Evolutionary conservation across 176 grass and related monocot genomes (phyloP), one percentile per base, ranked within the genome.

Genomic region (Zoysia pacifica): DNA sequence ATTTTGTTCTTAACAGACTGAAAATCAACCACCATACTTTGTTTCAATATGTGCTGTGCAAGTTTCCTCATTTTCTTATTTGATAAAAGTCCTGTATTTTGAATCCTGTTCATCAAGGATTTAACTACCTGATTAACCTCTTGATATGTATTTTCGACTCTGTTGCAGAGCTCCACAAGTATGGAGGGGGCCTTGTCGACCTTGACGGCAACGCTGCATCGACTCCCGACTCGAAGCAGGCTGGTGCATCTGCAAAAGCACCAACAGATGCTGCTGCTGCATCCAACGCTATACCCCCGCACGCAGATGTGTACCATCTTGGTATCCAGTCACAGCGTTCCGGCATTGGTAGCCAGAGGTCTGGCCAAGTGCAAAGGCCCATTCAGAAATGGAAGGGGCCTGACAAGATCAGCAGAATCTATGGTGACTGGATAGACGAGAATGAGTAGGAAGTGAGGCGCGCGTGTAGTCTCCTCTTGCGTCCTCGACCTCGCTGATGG

Each of bases 311-410:
- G 43, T 97, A 93, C 85, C 94, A 97, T 80, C 80, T 92, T 7
- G 94, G 91, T 9, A 77, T 66, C 63, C 78, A 89, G 54, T 77
- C 86, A 0, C 93, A 97, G 81, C 89, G 91, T 45, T 87, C 83
- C 58, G 68, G 84, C 14, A 77, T 91, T 19, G 79, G 48, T 39
- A 84, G 64, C 81, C 91, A 91, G 70, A 97, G 88, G 76, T 85
- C 88, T 7, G 90, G 78, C 28, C 92, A 95, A 20, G 84, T 84
- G 52, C 96, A 91, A 61, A 93, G 90, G 52, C 82, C 92, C 52
- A 84, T 93, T 76, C 90, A 99, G 72, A 99, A 99, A 81, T 99
- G 96, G 96, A 90, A 94, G 79, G 93, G 96, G 19, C 96, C 93
- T 1, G 93, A 95, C 83, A 99, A 91, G 86, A 99, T 99, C 65